These are phyloP conservation scores for Endocalyx cinctus DNA, from an alignment of 2,329 filamentous ascomycete species.

Conservation along the genomic window DNA sequence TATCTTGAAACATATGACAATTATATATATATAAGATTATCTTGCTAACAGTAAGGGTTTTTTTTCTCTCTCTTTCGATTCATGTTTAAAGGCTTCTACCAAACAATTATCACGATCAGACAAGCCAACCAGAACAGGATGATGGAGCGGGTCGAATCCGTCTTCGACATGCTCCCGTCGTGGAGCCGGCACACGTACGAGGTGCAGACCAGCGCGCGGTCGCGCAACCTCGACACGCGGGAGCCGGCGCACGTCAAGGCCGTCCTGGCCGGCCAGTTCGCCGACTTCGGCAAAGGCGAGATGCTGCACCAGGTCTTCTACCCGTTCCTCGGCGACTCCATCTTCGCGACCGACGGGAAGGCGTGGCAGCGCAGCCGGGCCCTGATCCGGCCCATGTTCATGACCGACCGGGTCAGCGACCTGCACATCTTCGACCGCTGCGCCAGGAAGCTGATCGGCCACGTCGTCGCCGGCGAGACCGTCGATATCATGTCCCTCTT, in stretches of 20 bases:
- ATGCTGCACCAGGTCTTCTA: slow-evolving; percentile 34
- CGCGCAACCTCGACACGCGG: slow-evolving; percentile 27
- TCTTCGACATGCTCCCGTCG: background rate
- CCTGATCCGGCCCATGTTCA: slow-evolving; percentile 38
- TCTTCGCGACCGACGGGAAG: slow-evolving; percentile 47
- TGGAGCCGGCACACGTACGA: slow-evolving; percentile 9
- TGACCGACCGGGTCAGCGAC: slow-evolving; percentile 39
- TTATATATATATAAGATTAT: no score
- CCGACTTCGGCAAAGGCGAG: slow-evolving; percentile 44
- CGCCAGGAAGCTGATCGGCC: slow-evolving; percentile 50
- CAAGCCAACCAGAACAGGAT: slow-evolving; percentile 5
- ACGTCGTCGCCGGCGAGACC: slow-evolving; percentile 50
- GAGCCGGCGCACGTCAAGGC: slow-evolving; percentile 54
- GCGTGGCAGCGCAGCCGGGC: slow-evolving; percentile 46
- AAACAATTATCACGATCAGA: slow-evolving; percentile 3
- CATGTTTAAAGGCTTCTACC: no score
- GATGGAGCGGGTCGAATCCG: slow-evolving; percentile 3
- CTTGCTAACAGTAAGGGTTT: no score
- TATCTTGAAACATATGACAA: background rate
- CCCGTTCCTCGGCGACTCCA: slow-evolving; percentile 48
- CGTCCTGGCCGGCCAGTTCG: slow-evolving; percentile 49
- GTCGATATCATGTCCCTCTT: slow-evolving; percentile 61
- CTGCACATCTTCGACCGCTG: slow-evolving; percentile 57
- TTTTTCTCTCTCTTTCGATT: no score
- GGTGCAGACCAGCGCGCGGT: slow-evolving; percentile 5